Percentiles rank a stretch among this genome's conserved stretches.
Conservation (phyloP, 768 basidiomycete genomes). For the Boletus vinaceobasis region DNA sequence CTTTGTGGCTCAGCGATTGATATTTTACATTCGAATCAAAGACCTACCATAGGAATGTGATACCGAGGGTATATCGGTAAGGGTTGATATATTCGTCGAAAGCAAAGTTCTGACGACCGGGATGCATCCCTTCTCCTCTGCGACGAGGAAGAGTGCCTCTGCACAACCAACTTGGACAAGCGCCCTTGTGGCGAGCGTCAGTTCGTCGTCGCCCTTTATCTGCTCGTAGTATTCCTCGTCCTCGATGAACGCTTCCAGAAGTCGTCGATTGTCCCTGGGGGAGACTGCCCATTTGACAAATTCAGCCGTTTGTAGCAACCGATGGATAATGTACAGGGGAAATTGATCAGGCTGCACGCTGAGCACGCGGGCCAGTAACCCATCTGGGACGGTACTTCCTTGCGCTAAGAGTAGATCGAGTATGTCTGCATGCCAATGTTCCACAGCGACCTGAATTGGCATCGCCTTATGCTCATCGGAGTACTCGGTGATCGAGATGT, state of each 20-base stretch:
- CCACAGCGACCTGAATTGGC: neutral
- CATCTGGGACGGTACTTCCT: neutral
- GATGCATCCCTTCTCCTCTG: constrained; percentile 4
- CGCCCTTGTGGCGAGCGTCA: neutral
- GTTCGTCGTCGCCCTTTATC: neutral
- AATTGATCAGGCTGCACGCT: neutral
- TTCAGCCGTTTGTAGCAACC: neutral
- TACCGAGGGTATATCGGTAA: no score
- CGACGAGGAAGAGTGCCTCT: constrained; percentile 2
- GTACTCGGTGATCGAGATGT: neutral
- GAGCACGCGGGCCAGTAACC: neutral
- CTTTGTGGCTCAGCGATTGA: neutral
- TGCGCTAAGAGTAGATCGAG: constrained; percentile 1
- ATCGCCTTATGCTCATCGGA: neutral
- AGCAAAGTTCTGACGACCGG: neutral
- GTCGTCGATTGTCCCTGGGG: neutral
- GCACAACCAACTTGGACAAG: constrained; percentile 1
- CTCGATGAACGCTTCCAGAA: constrained; percentile 2
- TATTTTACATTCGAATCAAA: rapidly evolving
- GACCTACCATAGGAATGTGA: neutral
- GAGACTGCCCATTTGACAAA: neutral
- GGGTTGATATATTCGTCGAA: neutral
- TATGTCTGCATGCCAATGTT: constrained; percentile 1
- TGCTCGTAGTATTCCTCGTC: neutral
- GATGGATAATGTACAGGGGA: constrained; percentile 1